These are phyloP conservation scores for Aspergillus udagawae DNA, from an alignment of 2,329 filamentous ascomycete genomes.

Conservation along the genomic window DNA sequence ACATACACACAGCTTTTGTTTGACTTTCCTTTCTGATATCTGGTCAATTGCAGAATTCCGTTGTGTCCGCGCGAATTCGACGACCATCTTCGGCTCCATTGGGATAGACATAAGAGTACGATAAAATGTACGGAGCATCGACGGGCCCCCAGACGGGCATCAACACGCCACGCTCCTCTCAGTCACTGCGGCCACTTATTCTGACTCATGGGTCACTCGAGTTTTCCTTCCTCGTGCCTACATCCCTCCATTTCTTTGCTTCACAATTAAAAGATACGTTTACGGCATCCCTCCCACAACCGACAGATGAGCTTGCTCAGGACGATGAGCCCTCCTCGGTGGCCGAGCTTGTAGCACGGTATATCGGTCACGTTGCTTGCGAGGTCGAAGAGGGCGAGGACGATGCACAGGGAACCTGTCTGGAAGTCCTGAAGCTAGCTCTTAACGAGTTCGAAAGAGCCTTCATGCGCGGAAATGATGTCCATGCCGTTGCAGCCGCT, in stretches of 20 bases:
- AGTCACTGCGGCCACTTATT: slow-evolving; percentile 86
- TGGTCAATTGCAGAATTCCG: slow-evolving; percentile 1
- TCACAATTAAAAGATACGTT: slow-evolving; percentile 92
- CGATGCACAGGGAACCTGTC: slow-evolving; percentile 78
- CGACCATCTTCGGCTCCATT: slow-evolving; percentile 3
- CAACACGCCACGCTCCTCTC: slow-evolving; percentile 89
- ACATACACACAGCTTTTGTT: background rate
- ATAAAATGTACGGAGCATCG: slow-evolving; percentile 76
- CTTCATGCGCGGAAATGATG: slow-evolving; percentile 92
- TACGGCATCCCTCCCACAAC: slow-evolving; percentile 74
- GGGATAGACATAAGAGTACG: slow-evolving; percentile 17
- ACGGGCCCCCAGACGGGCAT: slow-evolving; percentile 91
- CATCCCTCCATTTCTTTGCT: slow-evolving; percentile 92
- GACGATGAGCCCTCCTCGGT: slow-evolving; percentile 99
- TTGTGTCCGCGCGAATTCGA: background rate
- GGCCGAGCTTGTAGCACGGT: slow-evolving; percentile 85
- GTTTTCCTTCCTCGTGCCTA: slow-evolving; percentile 92
- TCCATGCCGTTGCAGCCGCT: slow-evolving; percentile 80
- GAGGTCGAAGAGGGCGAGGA: slow-evolving; percentile 94
- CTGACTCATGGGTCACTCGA: slow-evolving; percentile 93
- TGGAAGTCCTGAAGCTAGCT: slow-evolving; percentile 87
- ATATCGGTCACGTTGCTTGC: slow-evolving; percentile 81
- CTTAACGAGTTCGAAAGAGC: slow-evolving; percentile 95
- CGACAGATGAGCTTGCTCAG: slow-evolving; percentile 94
- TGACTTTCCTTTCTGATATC: background rate